Evolutionary conservation across 2,329 filamentous ascomycete genomes (phyloP).

Genomic region (Penicillium vulpinum): DNA sequence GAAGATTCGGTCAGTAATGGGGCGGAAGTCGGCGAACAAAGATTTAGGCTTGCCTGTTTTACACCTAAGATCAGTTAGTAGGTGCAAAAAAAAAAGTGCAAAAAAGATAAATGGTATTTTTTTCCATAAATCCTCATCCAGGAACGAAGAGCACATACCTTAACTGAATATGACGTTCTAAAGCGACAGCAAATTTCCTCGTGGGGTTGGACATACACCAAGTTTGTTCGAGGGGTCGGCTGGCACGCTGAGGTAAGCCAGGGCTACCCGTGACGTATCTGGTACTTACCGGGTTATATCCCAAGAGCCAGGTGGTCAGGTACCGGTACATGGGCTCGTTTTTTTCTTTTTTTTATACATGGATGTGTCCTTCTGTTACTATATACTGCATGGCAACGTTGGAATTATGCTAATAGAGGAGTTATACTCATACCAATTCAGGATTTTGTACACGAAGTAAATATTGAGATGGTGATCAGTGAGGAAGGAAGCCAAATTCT

Average conservation of each 20-base stretch:
- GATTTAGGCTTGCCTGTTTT: slow-evolving; percentile 19
- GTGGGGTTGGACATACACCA: slow-evolving; percentile 10
- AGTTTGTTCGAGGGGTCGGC: slow-evolving; percentile 14
- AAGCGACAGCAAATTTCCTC: slow-evolving; percentile 14
- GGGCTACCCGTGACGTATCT: slow-evolving; percentile 14
- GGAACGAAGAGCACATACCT: slow-evolving; percentile 7
- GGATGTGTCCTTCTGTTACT: too few species aligned
- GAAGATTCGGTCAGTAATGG: slow-evolving; percentile 20
- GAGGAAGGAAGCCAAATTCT: too few species aligned
- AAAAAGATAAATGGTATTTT: neutral
- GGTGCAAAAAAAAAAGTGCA: neutral
- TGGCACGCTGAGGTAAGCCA: slow-evolving; percentile 13
- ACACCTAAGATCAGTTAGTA: slow-evolving; percentile 15
- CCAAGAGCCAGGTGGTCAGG: neutral
- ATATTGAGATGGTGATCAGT: too few species aligned
- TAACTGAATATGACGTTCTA: slow-evolving; percentile 10
- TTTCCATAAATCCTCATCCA: neutral
- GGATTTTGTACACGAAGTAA: neutral
- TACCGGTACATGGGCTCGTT: slow-evolving; percentile 7
- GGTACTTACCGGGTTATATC: slow-evolving; percentile 1
- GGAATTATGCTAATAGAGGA: too few species aligned
- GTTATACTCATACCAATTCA: neutral
- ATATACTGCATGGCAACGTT: neutral
- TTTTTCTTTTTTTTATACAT: neutral
- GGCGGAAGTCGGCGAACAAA: slow-evolving; percentile 21